Evolutionary conservation across 495 filamentous ascomycete species (phyloP), one percentile per base, ranked within the genome.

Genomic region (Daldinia bambusicola): DNA sequence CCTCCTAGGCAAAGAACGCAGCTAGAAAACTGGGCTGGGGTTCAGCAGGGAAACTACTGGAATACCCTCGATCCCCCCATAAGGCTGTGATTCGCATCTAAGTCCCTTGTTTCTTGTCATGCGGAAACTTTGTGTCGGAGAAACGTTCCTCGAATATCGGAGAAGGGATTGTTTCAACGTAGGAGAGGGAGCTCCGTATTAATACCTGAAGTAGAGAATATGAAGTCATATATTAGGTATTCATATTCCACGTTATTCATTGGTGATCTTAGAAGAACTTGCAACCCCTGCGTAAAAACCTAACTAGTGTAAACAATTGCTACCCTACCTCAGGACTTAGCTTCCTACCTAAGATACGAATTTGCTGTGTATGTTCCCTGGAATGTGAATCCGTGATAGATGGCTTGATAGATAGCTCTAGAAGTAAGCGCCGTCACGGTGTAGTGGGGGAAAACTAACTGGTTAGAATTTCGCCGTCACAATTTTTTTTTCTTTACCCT

Each of bases 31-130:
- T 7, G 57, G 62, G 48, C 57, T 61, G 53, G 32, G 16, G 16
- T 48, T 65, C 13, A 43, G 66, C 61, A 67, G 52, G 50, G 63
- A 61, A 70, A 14, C 14, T 70, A n/a, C 63, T 70, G 32, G 67
- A 74, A 74, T 55, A 52, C 22, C 30, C 30, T 70, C 71, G 63
- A 70, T 74, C 63, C 55, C 63, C 50, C 52, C 40, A 67, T 61
- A 74, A 26, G 59, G 67, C 71, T 74, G 58, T 60, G 66, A 70
- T 67, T 63, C 60, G 51, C 31, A 43, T 63, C n/a, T n/a, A 48
- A 57, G 16, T 59, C 26, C 38, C 12, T 48, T 18, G 18, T 36
- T 13, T 57, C 22, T 14, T 13, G 26, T 56, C 37, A 18, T 12
- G 60, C 10, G 13, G 53, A 65, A 64, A 36, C 48, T 18, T 72